Conservation (phyloP, 2,329 filamentous ascomycete genomes). For the Pseudogymnoascus sp. region DNA sequence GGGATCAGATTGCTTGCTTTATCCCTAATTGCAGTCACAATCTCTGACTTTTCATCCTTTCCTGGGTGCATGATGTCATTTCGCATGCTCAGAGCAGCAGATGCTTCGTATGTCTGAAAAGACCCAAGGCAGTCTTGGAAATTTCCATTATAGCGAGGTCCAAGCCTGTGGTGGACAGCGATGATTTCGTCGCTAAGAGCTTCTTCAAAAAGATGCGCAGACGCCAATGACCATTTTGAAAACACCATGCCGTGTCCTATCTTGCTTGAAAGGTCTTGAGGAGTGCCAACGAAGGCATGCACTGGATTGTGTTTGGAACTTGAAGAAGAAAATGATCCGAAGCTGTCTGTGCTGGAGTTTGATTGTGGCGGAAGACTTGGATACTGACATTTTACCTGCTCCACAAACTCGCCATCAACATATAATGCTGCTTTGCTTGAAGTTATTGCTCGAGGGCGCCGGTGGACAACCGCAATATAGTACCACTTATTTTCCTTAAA, state of each 20-base stretch:
- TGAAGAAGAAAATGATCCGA: slow-evolving; percentile 58
- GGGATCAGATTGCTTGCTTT: slow-evolving; percentile 76
- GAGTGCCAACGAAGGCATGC: slow-evolving; percentile 89
- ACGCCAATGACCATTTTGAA: slow-evolving; percentile 83
- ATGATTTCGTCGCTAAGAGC: slow-evolving; percentile 84
- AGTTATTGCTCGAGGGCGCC: slow-evolving; percentile 58
- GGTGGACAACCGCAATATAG: slow-evolving; percentile 83
- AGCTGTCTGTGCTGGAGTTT: slow-evolving; percentile 56
- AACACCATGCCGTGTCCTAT: slow-evolving; percentile 64
- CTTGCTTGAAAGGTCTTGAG: slow-evolving; percentile 72
- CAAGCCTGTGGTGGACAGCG: slow-evolving; percentile 82
- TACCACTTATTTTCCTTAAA: slow-evolving; percentile 83
- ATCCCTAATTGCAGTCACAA: slow-evolving; percentile 76
- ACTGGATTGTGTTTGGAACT: slow-evolving; percentile 56
- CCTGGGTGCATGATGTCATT: slow-evolving; percentile 87
- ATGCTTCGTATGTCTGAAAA: slow-evolving; percentile 93
- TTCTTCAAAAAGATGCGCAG: slow-evolving; percentile 82
- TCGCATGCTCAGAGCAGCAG: slow-evolving; percentile 78
- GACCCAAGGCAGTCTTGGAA: slow-evolving; percentile 94
- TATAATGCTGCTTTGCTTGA: slow-evolving; percentile 80
- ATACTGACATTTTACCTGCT: slow-evolving; percentile 85
- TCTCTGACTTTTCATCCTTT: slow-evolving; percentile 85
- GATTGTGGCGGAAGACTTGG: slow-evolving; percentile 64
- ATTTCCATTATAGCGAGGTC: slow-evolving; percentile 86
- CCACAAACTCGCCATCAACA: slow-evolving; percentile 86